Base-by-base conservation (phyloP, 495 filamentous ascomycete species). In the Bathelium albidoporum region DNA sequence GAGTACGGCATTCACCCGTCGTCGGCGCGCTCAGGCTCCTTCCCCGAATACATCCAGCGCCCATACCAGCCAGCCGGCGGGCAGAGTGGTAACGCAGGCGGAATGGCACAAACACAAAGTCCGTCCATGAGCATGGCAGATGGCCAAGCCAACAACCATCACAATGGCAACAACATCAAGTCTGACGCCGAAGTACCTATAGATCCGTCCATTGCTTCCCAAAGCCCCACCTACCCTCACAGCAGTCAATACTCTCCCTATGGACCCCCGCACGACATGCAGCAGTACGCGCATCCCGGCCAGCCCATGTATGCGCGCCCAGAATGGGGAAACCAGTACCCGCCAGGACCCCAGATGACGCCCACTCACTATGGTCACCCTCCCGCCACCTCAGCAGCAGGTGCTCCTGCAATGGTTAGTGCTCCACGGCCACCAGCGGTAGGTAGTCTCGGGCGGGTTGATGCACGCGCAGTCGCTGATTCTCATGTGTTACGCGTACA, bases 101-200 rank as follows among this genome's bases (percentile, higher is more conserved):
- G 85, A 86, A 96, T 96, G 93, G 89, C 90, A 83, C 89, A 95
- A 88, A 80, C 90, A 87, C 86, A 88, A 87, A 96, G 91, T 96
- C 88, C 89, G 91, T 95, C 88, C 75, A 83, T 87, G 81, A 82
- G 84, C 83, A 80, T 87, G 79, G 82, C 83, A 81, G 84, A 88
- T 87, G 85, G 83, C 76, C 82, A 84, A 77, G 81, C 83, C 81
- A 82, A 88, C 78, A 81, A 81, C 77, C 76, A 77, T 79, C 78
- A 81, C 76, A 79, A 77, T 71, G 79, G 81, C 71, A 79, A 85
- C 73, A 86, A 86, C 80, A 80, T 84, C 75, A 90, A 89, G 77
- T 93, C 90, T 96, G 88, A 96, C 91, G 82, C 82, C 84, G 86
- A 90, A 84, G 84, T 94, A 80, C 91, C 90, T 88, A 89, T 96